phyloP scores from a whole-genome alignment of 768 basidiomycete genomes.

The Holtermanniella nyarrowii region DNA sequence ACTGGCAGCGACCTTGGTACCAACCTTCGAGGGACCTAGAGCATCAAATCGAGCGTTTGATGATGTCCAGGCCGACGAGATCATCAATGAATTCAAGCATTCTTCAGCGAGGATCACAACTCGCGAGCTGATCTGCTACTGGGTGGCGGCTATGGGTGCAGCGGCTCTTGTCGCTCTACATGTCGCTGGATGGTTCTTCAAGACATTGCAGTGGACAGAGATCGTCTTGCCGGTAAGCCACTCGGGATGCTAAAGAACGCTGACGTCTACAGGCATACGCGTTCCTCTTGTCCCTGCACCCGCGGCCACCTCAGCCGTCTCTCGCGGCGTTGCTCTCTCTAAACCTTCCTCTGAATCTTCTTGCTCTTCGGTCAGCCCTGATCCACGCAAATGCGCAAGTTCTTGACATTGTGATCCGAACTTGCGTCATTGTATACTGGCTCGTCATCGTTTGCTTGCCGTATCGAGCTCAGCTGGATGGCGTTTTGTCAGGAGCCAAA shows the following conservation, averaged over 20 bases:
- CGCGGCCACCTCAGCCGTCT: conserved; percentile 11
- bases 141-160: conserved; percentile 15
- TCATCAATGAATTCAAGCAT: conserved; percentile 14
- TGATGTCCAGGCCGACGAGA: conserved; percentile 13
- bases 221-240: conserved; percentile 25
- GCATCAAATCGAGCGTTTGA: neutral
- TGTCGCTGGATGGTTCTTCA: conserved; percentile 5
- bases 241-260: too few relatives aligned
- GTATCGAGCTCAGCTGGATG: conserved; percentile 20
- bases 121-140: conserved; percentile 13
- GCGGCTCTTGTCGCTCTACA: conserved; percentile 16
- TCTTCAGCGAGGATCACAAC: conserved; percentile 2
- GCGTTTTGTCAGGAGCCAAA: conserved; percentile 18
- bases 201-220: conserved; percentile 8
- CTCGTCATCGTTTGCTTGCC: conserved; percentile 24
- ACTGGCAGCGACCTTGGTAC: conserved; percentile 16
- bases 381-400: conserved; percentile 5
- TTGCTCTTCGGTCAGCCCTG: conserved; percentile 14
- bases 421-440: conserved; percentile 23
- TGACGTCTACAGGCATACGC: conserved; percentile 2
- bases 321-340: conserved; percentile 15
- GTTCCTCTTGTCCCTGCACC: conserved; percentile 16
- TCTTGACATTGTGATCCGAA: conserved; percentile 12
- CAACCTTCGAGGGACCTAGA: neutral
- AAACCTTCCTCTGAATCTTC: conserved; percentile 24